A percentile compares a stretch with the other conserved stretches of the same genome.
Conservation (phyloP, 768 basidiomycete genomes). For the Boletales sp. region DNA sequence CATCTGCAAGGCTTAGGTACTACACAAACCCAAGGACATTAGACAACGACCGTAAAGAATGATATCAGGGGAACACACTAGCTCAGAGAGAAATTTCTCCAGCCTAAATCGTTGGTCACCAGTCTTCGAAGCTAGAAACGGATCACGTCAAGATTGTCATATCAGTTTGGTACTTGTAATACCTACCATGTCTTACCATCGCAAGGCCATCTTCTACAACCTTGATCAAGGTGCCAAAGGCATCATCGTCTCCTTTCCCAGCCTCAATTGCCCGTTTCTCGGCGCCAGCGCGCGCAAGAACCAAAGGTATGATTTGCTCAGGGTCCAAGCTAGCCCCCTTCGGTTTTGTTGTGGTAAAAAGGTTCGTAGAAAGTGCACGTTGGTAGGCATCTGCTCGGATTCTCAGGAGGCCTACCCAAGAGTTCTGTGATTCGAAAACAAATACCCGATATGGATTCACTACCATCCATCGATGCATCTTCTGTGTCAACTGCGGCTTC, state of each 20-base stretch:
- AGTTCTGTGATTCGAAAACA: not conserved
- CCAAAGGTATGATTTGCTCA: slow-evolving; percentile 61
- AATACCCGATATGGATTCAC: slow-evolving; percentile 27
- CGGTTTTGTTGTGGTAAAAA: slow-evolving; percentile 38
- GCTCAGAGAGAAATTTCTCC: slow-evolving; percentile 76
- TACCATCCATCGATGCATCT: slow-evolving; percentile 16
- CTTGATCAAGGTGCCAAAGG: slow-evolving; percentile 49
- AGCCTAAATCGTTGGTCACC: slow-evolving; percentile 78
- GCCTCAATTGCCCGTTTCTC: slow-evolving; percentile 55
- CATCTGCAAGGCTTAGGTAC: slow-evolving; percentile 44
- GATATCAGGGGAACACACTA: slow-evolving; percentile 49
- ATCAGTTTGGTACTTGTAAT: not conserved
- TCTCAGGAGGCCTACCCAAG: slow-evolving; percentile 5
- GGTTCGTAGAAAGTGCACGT: slow-evolving; percentile 50
- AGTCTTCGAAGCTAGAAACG: slow-evolving; percentile 46
- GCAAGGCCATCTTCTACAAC: slow-evolving; percentile 62
- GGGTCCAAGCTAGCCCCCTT: slow-evolving; percentile 39
- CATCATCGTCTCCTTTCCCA: slow-evolving; percentile 48
- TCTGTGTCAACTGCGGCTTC: slow-evolving; percentile 6
- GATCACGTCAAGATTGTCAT: not conserved
- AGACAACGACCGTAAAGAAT: not conserved
- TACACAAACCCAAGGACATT: slow-evolving; percentile 19
- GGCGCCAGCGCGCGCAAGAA: slow-evolving; percentile 62
- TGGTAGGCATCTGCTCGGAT: slow-evolving; percentile 49
- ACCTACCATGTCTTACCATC: slow-evolving; percentile 55